Percentiles rank a stretch among this genome's conserved stretches.
Conservation (phyloP, 768 basidiomycete genomes). For the Russula griseocarnosa region DNA sequence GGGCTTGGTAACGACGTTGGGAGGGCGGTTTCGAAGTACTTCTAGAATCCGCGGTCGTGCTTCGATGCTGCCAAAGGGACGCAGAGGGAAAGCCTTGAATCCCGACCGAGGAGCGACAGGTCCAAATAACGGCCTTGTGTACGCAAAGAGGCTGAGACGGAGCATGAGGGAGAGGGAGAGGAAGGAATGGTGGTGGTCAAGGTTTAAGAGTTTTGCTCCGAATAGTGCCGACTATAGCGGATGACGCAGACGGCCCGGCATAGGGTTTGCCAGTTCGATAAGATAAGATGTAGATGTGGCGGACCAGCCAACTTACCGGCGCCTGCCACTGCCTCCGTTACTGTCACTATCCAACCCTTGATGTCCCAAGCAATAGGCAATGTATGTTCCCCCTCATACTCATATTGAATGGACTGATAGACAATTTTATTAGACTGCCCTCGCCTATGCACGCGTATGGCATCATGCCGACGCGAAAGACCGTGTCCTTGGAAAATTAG, state of each 20-base stretch:
- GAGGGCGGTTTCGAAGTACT: constrained; percentile 34
- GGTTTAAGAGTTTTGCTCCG: constrained; percentile 3
- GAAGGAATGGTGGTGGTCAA: constrained; percentile 10
- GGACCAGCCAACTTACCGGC: background rate
- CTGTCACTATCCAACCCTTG: background rate
- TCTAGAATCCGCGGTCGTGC: constrained; percentile 35
- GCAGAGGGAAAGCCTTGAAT: constrained; percentile 29
- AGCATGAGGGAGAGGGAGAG: constrained; percentile 34
- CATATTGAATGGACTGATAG: background rate
- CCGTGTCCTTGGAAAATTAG: constrained; percentile 90
- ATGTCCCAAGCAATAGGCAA: constrained; percentile 87
- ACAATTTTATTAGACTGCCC: constrained; percentile 62
- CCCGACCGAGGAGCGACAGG: constrained; percentile 29
- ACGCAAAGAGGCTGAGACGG: constrained; percentile 30
- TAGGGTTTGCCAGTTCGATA: background rate
- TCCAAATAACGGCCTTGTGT: constrained; percentile 29
- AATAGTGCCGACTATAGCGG: background rate
- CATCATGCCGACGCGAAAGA: constrained; percentile 90
- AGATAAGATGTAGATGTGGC: constrained; percentile 17
- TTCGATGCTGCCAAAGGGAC: constrained; percentile 34
- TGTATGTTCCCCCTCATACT: constrained; percentile 42
- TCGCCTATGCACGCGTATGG: constrained; percentile 95
- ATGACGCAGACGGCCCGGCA: constrained; percentile 10
- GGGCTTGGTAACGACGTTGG: constrained; percentile 31
- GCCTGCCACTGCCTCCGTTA: background rate